phyloP scores from a whole-genome alignment of 164 flowering plant genomes.

The Warburgia ugandensis region DNA sequence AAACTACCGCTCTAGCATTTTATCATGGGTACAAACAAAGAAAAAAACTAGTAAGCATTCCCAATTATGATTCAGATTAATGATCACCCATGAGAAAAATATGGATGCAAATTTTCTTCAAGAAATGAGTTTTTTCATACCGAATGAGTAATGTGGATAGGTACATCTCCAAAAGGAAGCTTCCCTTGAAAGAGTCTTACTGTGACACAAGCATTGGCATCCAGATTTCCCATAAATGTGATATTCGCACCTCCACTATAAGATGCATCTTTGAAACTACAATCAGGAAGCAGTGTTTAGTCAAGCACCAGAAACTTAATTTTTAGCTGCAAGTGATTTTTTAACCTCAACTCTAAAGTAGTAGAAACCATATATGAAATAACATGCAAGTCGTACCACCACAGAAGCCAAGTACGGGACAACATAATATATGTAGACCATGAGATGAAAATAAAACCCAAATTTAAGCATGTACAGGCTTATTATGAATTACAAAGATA shows the following conservation, averaged over 20 bases:
- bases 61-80: no score
- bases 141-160: constrained; percentile 49
- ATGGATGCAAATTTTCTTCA: no score
- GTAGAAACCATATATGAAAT: not conserved
- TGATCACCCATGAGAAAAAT: not conserved
- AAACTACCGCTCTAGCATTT: no score
- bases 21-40: no score
- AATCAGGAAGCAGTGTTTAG: not conserved
- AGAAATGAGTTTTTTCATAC: constrained; percentile 49
- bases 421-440: no score
- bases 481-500: no score
- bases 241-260: constrained; percentile 76
- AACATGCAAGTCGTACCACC: no score
- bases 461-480: no score
- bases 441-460: no score
- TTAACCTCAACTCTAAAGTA: not conserved
- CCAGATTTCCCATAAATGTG: constrained; percentile 63
- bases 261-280: constrained; percentile 56
- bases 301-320: not conserved
- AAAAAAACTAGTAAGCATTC: no score
- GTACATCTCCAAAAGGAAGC: constrained; percentile 42
- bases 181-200: constrained; percentile 61
- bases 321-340: no score
- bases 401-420: no score
- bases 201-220: constrained; percentile 22